A percentile compares a stretch with the other conserved stretches of the same genome.
Evolutionary conservation across 1,284 basidiomycete species (phyloP).

Genomic region (Tilletia caries): DNA sequence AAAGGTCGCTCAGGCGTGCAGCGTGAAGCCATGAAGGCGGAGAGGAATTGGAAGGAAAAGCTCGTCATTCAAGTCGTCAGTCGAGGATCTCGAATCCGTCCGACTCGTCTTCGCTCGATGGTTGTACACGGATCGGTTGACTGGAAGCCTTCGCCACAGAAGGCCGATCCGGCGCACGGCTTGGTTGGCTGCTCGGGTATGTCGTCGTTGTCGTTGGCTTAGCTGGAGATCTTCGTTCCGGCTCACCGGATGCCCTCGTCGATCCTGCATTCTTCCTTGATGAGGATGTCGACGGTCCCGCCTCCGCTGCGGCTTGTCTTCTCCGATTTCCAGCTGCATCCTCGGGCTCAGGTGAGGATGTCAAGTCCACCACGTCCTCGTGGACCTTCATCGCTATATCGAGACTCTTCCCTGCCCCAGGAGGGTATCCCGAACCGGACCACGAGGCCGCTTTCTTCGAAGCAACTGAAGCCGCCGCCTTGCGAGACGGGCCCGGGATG

Average conservation of each 20-base stretch:
- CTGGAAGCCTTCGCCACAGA: neutral
- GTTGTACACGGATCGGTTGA: neutral
- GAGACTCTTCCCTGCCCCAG: conserved; percentile 1
- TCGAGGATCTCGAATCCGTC: conserved; percentile 6
- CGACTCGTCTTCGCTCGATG: neutral
- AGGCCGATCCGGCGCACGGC: neutral
- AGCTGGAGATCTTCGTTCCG: neutral
- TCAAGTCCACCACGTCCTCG: neutral
- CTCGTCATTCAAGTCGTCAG: neutral
- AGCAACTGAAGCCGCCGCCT: no score
- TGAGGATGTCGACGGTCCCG: neutral
- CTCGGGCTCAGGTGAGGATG: conserved; percentile 11
- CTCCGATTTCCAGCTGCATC: neutral
- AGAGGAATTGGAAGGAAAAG: no score
- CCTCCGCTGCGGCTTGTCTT: neutral
- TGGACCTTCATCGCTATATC: neutral
- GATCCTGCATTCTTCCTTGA: no score
- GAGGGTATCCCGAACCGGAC: neutral
- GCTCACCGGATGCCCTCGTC: no score
- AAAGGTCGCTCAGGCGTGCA: no score
- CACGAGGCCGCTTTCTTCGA: no score
- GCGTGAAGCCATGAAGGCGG: no score
- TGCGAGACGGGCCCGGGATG: no score
- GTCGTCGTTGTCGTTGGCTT: neutral
- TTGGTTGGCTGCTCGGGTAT: no score